phyloP scores from a whole-genome alignment of 2,329 filamentous ascomycete genomes.

The Aspergillus spinulosporus region DNA sequence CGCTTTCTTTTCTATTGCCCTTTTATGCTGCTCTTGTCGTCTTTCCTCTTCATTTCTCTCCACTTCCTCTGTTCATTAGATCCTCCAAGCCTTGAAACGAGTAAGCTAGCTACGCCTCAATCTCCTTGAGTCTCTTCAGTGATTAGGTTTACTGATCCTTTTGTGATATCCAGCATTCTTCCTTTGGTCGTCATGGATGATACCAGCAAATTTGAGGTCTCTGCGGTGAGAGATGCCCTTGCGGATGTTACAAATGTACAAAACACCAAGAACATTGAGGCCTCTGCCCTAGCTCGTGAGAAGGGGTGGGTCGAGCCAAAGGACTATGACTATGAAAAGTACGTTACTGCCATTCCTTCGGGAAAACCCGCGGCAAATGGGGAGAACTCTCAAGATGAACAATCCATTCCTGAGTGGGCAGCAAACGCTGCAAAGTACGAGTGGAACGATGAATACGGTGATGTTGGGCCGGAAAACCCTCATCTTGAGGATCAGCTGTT shows the following conservation, averaged over 20 bases:
- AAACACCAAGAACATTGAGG: constrained; percentile 30
- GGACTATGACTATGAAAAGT: constrained; percentile 40
- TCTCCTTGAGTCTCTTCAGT: background rate
- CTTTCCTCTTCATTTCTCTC: background rate
- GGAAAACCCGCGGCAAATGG: constrained; percentile 24
- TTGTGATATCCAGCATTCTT: background rate
- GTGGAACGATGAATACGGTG: constrained; percentile 82
- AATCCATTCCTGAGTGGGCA: constrained; percentile 48
- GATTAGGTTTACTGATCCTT: background rate
- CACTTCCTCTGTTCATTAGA: background rate
- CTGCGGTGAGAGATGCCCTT: constrained; percentile 26
- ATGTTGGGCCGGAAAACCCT: constrained; percentile 71
- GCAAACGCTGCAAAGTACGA: constrained; percentile 70
- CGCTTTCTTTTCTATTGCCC: no score
- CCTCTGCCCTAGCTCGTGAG: constrained; percentile 34
- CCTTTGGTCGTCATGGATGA: constrained; percentile 5
- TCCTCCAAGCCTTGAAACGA: no score
- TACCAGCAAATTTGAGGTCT: constrained; percentile 25
- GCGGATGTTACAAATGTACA: constrained; percentile 21
- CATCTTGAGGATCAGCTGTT: constrained; percentile 78
- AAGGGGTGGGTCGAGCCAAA: constrained; percentile 43
- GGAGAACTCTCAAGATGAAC: constrained; percentile 18
- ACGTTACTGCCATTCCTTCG: constrained; percentile 21
- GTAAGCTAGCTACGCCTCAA: no score
- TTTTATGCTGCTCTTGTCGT: background rate